Conservation (phyloP, 768 basidiomycete genomes). For the Mycena albidolilacea region DNA sequence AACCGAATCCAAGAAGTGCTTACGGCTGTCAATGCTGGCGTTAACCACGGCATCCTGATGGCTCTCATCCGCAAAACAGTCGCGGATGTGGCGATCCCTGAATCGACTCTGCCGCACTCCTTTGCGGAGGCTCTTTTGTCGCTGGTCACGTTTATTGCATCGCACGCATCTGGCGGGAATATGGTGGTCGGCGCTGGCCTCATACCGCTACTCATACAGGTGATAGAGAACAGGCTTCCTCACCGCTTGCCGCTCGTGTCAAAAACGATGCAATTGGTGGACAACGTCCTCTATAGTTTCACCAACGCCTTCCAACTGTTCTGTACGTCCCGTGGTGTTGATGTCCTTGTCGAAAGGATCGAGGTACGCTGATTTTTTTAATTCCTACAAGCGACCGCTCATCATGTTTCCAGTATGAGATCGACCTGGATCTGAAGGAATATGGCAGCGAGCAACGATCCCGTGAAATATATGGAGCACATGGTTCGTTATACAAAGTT, state of each 20-base stretch:
- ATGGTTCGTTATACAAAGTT: constrained; percentile 56
- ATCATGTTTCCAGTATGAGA: constrained; percentile 66
- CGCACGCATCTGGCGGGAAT: constrained; percentile 87
- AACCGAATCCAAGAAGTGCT: constrained; percentile 89
- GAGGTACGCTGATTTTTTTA: constrained; percentile 68
- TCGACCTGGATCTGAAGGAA: constrained; percentile 75
- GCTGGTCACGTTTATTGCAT: constrained; percentile 90
- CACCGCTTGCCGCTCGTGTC: constrained; percentile 83
- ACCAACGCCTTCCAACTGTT: constrained; percentile 91
- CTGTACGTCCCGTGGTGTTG: constrained; percentile 87
- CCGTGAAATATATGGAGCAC: constrained; percentile 64
- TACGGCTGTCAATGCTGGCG: constrained; percentile 92
- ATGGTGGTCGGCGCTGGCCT: constrained; percentile 97
- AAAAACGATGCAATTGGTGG: constrained; percentile 93
- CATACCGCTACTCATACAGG: constrained; percentile 89
- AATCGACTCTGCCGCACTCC: constrained; percentile 77
- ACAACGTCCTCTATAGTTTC: constrained; percentile 93
- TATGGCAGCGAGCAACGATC: constrained; percentile 60
- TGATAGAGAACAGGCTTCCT: constrained; percentile 84
- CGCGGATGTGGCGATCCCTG: constrained; percentile 75
- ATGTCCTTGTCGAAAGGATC: constrained; percentile 87
- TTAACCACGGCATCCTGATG: constrained; percentile 96
- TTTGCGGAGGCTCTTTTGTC: constrained; percentile 89
- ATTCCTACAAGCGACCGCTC: constrained; percentile 36
- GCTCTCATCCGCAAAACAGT: constrained; percentile 88